These are phyloP conservation scores for Pseudoturritis turrita DNA, from an alignment of 345 rosid genomes.

Conservation along the genomic window DNA sequence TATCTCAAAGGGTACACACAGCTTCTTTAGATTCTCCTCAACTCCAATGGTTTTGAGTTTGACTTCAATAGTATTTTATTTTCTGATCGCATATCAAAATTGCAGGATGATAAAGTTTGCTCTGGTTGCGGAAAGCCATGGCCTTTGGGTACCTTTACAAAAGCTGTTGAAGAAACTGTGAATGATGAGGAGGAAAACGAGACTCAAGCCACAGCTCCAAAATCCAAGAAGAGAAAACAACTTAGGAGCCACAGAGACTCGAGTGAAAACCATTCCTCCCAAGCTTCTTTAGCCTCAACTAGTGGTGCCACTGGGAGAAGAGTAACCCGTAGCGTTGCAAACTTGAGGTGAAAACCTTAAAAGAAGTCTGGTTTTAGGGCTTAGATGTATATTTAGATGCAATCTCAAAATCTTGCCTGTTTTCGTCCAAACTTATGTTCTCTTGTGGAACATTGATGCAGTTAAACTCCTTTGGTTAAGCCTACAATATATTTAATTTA, in stretches of 20 bases:
- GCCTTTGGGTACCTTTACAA: constrained; percentile 35
- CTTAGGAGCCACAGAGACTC: constrained; percentile 26
- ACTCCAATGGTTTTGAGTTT: background rate
- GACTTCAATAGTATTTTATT: background rate
- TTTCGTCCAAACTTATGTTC: constrained; percentile 7
- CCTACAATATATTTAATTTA: background rate
- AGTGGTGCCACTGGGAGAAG: constrained; percentile 39
- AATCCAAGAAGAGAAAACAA: constrained; percentile 41
- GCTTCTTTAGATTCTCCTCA: background rate
- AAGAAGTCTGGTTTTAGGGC: background rate
- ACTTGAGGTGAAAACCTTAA: constrained; percentile 22
- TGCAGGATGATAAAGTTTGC: constrained; percentile 55
- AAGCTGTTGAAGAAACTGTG: constrained; percentile 41
- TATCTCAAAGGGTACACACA: constrained; percentile 45
- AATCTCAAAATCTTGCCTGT: background rate
- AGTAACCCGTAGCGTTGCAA: constrained; percentile 48
- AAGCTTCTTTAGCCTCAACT: constrained; percentile 30
- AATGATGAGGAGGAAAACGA: constrained; percentile 41
- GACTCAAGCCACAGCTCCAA: constrained; percentile 19
- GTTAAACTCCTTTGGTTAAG: background rate
- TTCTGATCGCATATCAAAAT: background rate
- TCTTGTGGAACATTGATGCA: background rate
- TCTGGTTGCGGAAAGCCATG: constrained; percentile 63
- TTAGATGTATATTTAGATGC: constrained; percentile 18
- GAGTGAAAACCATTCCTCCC: constrained; percentile 36